Evolutionary conservation across 306 rosid genomes (phyloP), one percentile per base, ranked within the genome.

Genomic region (Vicia faba): DNA sequence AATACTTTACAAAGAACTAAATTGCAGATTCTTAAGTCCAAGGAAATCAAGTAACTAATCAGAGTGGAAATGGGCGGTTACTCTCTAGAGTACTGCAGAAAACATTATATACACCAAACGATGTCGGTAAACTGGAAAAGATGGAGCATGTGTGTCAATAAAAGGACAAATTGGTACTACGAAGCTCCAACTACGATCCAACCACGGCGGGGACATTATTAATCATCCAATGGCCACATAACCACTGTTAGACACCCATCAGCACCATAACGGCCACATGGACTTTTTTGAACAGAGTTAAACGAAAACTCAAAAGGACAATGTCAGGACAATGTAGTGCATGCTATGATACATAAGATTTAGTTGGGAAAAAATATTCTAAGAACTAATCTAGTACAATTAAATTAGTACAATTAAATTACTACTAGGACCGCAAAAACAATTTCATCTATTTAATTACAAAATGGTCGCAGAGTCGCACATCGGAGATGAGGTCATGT

Each of bases 31-130:
- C 36, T 14, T 68, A 20, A 41, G 50, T 68, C 23, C 35, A 71
- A 23, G 43, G 45, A 31, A 56, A 82, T 55, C 65, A 69, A 65
- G 70, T 48, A 69, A 49, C 58, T 8, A 61, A 40, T 29, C 50
- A 19, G 64, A 49, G 11, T 1, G n/a, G 38, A 23, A 55, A 46
- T 62, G 59, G 45, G 35, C 29, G 29, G 68, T 23, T 75, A 51
- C 35, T 51, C 33, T 50, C 74, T 15, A 28, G 15, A 48, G 44
- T 11, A 57, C 64, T 48, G 33, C 2, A 5, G 19, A 54, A 20
- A 20, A 56, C 49, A 46, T 38, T 28, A 64, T 62, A 25, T 55
- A 11, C 14, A 23, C 39, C 71, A 46, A 25, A 36, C 55, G 71
- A 48, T 7, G 65, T 57, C 14, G 25, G 71, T 49, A 58, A 23